Percentiles rank a stretch among this genome's conserved stretches.
phyloP scores from a whole-genome alignment of 148 eudicot species.

The Camellia sinensis region DNA sequence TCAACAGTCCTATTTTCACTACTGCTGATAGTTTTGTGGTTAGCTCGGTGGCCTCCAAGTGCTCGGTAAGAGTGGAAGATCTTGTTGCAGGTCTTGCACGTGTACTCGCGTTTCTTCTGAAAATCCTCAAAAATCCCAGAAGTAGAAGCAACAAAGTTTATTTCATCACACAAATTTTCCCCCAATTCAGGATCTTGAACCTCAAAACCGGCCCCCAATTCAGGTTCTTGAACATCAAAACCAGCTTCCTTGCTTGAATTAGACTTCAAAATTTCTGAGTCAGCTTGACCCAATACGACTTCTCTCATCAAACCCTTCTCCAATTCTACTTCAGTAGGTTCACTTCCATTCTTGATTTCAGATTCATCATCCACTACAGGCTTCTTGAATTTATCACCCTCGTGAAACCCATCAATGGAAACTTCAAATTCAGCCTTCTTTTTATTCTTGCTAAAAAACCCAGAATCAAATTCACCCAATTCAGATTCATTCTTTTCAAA shows the following conservation, averaged over 20 bases:
- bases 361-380: conserved; percentile 6
- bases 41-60: conserved; percentile 32
- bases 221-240: conserved; percentile 9
- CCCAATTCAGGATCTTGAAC: conserved; percentile 3
- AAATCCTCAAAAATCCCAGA: conserved; percentile 8
- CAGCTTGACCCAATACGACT: conserved; percentile 13
- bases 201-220: conserved; percentile 1
- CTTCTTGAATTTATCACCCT: conserved; percentile 4
- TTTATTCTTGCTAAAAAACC: conserved; percentile 6
- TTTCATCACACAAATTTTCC: background rate
- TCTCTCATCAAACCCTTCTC: conserved; percentile 9
- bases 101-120: background rate
- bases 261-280: conserved; percentile 6
- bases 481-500: conserved; percentile 14
- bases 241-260: conserved; percentile 10
- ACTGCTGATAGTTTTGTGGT: conserved; percentile 7
- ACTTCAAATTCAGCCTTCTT: conserved; percentile 20
- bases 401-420: conserved; percentile 17
- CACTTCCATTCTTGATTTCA: conserved; percentile 14
- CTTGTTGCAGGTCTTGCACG: conserved; percentile 30
- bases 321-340: background rate
- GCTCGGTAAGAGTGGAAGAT: conserved; percentile 28
- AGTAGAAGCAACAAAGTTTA: conserved; percentile 8
- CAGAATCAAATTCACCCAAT: conserved; percentile 20
- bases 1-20: background rate